Conservation (phyloP, 2,329 filamentous ascomycete species). For the Hymenoscyphus fraxineus region DNA sequence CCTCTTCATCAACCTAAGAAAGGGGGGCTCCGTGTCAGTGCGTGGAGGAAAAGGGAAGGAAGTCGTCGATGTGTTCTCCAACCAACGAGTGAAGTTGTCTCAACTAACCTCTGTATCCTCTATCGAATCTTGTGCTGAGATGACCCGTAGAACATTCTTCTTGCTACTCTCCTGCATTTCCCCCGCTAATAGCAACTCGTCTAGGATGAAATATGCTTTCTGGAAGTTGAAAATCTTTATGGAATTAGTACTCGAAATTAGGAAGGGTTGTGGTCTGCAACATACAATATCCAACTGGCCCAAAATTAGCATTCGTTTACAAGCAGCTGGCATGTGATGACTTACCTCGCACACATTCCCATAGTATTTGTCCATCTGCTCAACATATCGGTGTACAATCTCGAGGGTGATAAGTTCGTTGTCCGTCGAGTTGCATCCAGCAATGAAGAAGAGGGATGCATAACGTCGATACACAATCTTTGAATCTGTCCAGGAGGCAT, state of each 20-base stretch:
- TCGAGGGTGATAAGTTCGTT: constrained; percentile 98
- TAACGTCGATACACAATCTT: constrained; percentile 99
- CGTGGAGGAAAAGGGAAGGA: constrained; percentile 33
- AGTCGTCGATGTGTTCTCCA: not conserved
- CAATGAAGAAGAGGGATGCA: constrained; percentile 98
- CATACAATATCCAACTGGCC: constrained; percentile 30
- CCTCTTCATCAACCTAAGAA: constrained; percentile 38
- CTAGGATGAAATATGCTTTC: constrained; percentile 98
- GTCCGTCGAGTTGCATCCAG: constrained; percentile 92
- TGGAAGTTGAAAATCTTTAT: constrained; percentile 92
- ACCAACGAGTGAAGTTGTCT: not conserved
- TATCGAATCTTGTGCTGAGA: constrained; percentile 93
- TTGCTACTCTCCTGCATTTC: constrained; percentile 99
- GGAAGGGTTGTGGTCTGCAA: not conserved
- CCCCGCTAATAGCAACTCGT: constrained; percentile 90
- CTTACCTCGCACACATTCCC: constrained; percentile 95
- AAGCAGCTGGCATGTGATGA: not conserved
- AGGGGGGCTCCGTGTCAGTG: constrained; percentile 50
- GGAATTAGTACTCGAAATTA: constrained; percentile 5
- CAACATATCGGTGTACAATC: constrained; percentile 97
- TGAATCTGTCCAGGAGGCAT: constrained; percentile 60
- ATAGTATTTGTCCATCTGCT: constrained; percentile 99
- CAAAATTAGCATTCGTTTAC: constrained; percentile 12
- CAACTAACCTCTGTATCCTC: constrained; percentile 94
- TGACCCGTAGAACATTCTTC: constrained; percentile 95